Evolutionary conservation across 2,329 filamentous ascomycete genomes (phyloP).

Genomic region (Colletotrichum cereale): DNA sequence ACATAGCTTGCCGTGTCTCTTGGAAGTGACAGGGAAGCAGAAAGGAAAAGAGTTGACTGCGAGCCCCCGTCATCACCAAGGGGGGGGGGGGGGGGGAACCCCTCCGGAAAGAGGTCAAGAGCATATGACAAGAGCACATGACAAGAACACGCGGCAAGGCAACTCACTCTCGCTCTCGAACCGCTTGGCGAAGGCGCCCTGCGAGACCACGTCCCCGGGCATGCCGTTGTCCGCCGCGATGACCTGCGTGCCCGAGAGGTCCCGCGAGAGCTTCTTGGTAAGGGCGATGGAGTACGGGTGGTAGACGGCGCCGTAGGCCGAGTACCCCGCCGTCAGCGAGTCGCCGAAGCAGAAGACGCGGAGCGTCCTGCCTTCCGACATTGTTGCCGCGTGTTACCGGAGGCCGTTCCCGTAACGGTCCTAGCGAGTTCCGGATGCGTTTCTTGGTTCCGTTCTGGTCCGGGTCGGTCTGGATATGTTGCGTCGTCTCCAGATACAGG

Average conservation of each 20-base stretch:
- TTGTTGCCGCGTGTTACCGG: background rate
- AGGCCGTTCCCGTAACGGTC: background rate
- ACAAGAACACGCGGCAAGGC: background rate
- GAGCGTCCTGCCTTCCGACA: slow-evolving; percentile 48
- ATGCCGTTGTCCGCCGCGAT: slow-evolving; percentile 60
- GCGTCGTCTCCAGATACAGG: background rate
- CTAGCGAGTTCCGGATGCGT: background rate
- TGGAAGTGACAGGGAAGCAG: background rate
- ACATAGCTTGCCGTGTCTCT: background rate
- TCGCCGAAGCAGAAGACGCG: slow-evolving; percentile 74
- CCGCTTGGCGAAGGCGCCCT: slow-evolving; percentile 48
- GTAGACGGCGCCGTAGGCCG: slow-evolving; percentile 53
- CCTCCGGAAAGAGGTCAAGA: too few relatives aligned
- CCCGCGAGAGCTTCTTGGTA: slow-evolving; percentile 58
- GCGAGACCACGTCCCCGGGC: slow-evolving; percentile 63
- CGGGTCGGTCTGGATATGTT: background rate
- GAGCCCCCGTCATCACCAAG: background rate
- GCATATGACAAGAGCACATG: background rate
- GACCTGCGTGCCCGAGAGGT: slow-evolving; percentile 59
- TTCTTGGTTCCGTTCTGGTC: background rate
- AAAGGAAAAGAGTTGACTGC: background rate
- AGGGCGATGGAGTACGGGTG: slow-evolving; percentile 69
- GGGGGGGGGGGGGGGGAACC: too few relatives aligned
- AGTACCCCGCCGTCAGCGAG: slow-evolving; percentile 72
- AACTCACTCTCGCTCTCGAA: slow-evolving; percentile 51